phyloP scores from a whole-genome alignment of 140 eudicot genomes.

The Flaveria floridana region DNA sequence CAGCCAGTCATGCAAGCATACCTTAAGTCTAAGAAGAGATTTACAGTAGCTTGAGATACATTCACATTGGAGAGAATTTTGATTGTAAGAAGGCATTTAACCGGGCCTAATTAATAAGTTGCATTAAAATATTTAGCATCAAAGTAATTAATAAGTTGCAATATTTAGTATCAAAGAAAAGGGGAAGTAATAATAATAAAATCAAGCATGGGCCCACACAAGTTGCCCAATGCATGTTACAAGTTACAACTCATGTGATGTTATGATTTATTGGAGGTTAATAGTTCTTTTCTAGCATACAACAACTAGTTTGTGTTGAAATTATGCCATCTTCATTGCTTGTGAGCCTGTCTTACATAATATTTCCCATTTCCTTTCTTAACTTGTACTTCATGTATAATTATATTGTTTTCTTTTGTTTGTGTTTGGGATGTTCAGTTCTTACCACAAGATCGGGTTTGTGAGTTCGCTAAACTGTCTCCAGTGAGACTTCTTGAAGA shows the following conservation, averaged over 20 bases:
- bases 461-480: conserved; percentile 91
- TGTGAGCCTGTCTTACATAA: not conserved
- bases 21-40: not conserved
- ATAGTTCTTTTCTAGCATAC: not conserved
- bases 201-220: not conserved
- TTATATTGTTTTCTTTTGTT: not conserved
- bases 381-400: conserved; percentile 6
- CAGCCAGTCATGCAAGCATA: not conserved
- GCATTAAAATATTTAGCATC: not conserved
- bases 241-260: not conserved
- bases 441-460: conserved; percentile 94
- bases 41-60: not conserved
- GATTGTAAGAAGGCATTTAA: not conserved
- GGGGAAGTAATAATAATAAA: not conserved
- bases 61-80: not conserved
- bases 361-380: not conserved
- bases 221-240: not conserved
- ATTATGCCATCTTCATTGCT: not conserved
- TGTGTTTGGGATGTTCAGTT: conserved; percentile 49
- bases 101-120: not conserved
- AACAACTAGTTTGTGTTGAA: not conserved
- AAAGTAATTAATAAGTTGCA: not conserved
- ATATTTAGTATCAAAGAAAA: not conserved
- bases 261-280: not conserved
- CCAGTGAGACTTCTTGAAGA: conserved; percentile 91